A percentile compares a stretch with the other conserved stretches of the same genome.
These are phyloP conservation scores for Cladosporium sp. DNA, from an alignment of 2,329 filamentous ascomycete species.

Conservation along the genomic window DNA sequence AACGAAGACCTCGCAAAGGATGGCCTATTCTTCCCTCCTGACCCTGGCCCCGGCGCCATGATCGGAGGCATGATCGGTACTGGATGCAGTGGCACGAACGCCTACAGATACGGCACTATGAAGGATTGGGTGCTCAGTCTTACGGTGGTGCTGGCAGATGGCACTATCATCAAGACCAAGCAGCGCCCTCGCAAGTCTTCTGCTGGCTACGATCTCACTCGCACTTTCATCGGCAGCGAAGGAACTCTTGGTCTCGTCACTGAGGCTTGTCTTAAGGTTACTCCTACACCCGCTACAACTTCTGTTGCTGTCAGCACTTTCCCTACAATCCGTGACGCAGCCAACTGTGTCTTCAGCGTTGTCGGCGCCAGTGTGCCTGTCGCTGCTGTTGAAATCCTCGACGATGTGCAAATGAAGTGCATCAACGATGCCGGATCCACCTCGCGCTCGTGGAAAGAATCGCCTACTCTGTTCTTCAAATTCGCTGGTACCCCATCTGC, in stretches of 20 bases:
- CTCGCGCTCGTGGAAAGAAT: conserved; percentile 62
- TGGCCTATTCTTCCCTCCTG: conserved; percentile 85
- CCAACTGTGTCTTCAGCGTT: conserved; percentile 73
- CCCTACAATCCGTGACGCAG: conserved; percentile 63
- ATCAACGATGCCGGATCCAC: conserved; percentile 65
- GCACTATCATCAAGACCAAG: conserved; percentile 82
- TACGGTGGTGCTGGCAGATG: conserved; percentile 85
- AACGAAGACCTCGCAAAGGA: conserved; percentile 71
- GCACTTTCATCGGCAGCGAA: conserved; percentile 85
- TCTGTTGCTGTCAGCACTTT: conserved; percentile 73
- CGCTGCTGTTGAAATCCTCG: conserved; percentile 87
- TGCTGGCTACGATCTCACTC: conserved; percentile 87
- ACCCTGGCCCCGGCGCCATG: conserved; percentile 86
- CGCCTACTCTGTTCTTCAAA: conserved; percentile 71
- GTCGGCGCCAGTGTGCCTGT: conserved; percentile 78
- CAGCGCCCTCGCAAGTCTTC: conserved; percentile 85
- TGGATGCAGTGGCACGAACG: conserved; percentile 76
- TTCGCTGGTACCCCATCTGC: conserved; percentile 63
- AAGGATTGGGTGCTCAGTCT: conserved; percentile 85
- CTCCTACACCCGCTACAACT: conserved; percentile 72
- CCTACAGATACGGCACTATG: conserved; percentile 92
- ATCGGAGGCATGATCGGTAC: conserved; percentile 87
- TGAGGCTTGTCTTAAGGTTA: conserved; percentile 83
- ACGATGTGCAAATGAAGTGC: conserved; percentile 82
- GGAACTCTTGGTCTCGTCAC: conserved; percentile 88